Conservation (phyloP, 768 basidiomycete species). For the Exsudoporus frostii region DNA sequence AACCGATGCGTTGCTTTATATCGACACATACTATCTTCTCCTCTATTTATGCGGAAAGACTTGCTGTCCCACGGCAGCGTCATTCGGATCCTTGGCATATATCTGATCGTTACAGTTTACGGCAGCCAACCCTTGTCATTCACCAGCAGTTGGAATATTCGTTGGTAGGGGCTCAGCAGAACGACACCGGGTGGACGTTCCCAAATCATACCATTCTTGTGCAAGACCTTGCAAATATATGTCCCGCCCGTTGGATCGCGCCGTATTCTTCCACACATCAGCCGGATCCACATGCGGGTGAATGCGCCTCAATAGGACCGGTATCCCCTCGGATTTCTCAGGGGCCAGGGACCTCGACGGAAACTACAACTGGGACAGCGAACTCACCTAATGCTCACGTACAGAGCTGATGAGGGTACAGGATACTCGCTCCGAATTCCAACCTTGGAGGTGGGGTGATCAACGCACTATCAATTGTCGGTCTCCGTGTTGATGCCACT, state of each 20-base stretch:
- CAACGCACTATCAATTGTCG: background rate
- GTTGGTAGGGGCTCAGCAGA: background rate
- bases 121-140: background rate
- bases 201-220: background rate
- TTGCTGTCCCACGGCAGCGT: background rate
- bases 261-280: background rate
- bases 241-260: background rate
- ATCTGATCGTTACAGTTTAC: background rate
- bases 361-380: background rate
- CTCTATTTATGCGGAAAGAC: background rate
- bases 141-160: background rate
- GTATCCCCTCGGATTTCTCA: constrained; percentile 26
- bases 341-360: background rate
- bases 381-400: constrained; percentile 3
- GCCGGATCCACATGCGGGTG: background rate
- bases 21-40: background rate
- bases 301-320: background rate
- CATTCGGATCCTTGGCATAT: background rate
- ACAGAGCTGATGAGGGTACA: background rate
- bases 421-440: background rate
- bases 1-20: background rate
- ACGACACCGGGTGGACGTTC: background rate
- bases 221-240: background rate
- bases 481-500: background rate
- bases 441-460: background rate